These are phyloP conservation scores for Aphanoascus verrucosus DNA, from an alignment of 2,329 filamentous ascomycete genomes.

Conservation along the genomic window DNA sequence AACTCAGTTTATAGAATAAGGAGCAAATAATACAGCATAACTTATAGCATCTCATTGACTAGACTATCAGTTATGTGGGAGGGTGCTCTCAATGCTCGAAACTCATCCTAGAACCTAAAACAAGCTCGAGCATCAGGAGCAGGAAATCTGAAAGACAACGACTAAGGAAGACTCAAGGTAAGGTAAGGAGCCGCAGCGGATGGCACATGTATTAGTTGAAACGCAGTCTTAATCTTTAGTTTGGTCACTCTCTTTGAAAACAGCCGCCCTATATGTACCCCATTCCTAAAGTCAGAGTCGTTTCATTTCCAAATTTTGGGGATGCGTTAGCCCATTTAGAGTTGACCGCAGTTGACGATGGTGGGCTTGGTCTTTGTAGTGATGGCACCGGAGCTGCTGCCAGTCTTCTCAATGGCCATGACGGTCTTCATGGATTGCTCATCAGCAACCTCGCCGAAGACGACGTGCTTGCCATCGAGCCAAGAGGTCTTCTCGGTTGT, in stretches of 20 bases:
- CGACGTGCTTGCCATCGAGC: conserved; percentile 60
- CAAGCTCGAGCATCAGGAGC: neutral
- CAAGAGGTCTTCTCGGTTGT: conserved; percentile 57
- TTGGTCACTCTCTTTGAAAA: conserved; percentile 9
- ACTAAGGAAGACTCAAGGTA: neutral
- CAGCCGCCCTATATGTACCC: conserved; percentile 10
- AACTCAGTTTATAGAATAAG: neutral
- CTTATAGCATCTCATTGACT: conserved; percentile 10
- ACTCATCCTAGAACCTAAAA: neutral
- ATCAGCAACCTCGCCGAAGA: conserved; percentile 55
- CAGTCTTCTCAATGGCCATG: conserved; percentile 49
- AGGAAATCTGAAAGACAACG: conserved; percentile 3
- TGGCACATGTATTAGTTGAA: conserved; percentile 9
- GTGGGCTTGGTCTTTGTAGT: conserved; percentile 46
- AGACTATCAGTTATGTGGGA: conserved; percentile 8
- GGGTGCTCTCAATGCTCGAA: neutral
- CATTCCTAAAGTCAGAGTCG: neutral
- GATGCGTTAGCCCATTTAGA: conserved; percentile 25
- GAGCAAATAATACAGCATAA: conserved; percentile 11
- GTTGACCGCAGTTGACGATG: conserved; percentile 43
- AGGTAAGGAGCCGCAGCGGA: neutral
- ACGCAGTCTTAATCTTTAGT: conserved; percentile 7
- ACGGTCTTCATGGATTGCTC: conserved; percentile 44
- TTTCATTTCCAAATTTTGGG: conserved; percentile 1
- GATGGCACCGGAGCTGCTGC: conserved; percentile 42